Conservation (phyloP, 2,329 filamentous ascomycete genomes). For the Capronia epimyces region DNA sequence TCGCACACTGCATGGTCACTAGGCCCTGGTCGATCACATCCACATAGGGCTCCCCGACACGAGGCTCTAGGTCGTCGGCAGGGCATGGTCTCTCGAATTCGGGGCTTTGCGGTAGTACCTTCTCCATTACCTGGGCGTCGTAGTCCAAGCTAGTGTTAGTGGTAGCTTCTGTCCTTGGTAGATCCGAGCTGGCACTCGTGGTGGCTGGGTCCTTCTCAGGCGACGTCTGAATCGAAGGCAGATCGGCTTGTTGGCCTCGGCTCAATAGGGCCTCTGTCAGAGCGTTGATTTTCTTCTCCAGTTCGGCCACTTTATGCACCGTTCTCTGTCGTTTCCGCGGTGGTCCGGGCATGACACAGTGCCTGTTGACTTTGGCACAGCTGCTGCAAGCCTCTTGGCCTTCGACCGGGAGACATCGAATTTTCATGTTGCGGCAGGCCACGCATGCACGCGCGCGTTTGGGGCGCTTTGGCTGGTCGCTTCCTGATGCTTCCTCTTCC, state of each 20-base stretch:
- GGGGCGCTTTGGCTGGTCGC: constrained; percentile 23
- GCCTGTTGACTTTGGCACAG: constrained; percentile 72
- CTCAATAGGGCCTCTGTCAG: constrained; percentile 73
- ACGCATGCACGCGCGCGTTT: constrained; percentile 27
- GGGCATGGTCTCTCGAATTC: constrained; percentile 7
- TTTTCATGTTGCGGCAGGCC: constrained; percentile 29
- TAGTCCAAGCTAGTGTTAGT: constrained; percentile 11
- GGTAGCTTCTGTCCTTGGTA: constrained; percentile 25
- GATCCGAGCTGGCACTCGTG: constrained; percentile 12
- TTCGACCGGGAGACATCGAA: constrained; percentile 27
- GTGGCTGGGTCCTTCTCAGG: constrained; percentile 14
- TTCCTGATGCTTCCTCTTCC: constrained; percentile 15
- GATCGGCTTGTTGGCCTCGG: constrained; percentile 29
- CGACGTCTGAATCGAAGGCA: constrained; percentile 8
- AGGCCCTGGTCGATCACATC: constrained; percentile 48
- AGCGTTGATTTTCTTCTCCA: constrained; percentile 88
- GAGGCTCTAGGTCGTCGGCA: not conserved
- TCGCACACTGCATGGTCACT: constrained; percentile 48
- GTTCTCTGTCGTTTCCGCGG: constrained; percentile 80
- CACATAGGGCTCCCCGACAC: constrained; percentile 32
- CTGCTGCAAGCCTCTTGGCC: constrained; percentile 54
- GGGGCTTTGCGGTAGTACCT: constrained; percentile 1
- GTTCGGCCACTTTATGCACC: constrained; percentile 80
- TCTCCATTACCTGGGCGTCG: constrained; percentile 6
- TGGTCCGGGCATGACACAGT: constrained; percentile 70